Conservation (phyloP, 805 yeast genomes). For the Candida boleticola region DNA sequence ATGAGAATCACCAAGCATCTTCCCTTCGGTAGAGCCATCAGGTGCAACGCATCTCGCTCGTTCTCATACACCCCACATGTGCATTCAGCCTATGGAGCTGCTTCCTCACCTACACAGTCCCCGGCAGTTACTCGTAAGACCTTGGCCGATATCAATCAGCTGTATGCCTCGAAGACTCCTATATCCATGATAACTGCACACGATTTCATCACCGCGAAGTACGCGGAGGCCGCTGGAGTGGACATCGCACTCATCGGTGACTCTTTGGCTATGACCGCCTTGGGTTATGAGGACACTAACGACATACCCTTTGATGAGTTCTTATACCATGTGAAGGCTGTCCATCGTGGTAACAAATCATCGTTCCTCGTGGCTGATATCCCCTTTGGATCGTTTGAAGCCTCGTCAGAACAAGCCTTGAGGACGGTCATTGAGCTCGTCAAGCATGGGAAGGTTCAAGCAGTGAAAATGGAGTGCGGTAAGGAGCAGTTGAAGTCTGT, state of each 20-base stretch:
- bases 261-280: constrained; percentile 86
- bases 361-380: constrained; percentile 80
- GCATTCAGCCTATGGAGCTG: constrained; percentile 12
- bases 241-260: constrained; percentile 86
- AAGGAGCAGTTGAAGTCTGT: constrained; percentile 52
- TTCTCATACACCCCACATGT: not conserved
- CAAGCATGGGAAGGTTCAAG: constrained; percentile 57
- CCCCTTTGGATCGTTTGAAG: constrained; percentile 86
- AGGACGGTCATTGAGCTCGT: constrained; percentile 55
- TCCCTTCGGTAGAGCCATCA: not conserved
- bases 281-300: constrained; percentile 77
- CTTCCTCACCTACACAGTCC: not conserved
- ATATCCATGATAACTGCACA: constrained; percentile 73
- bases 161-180: constrained; percentile 22
- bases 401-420: constrained; percentile 60
- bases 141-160: constrained; percentile 15
- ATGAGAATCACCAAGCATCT: too few species aligned
- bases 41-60: not conserved
- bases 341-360: constrained; percentile 61
- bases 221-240: constrained; percentile 63
- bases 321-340: constrained; percentile 72
- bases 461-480: constrained; percentile 86
- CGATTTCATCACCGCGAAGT: constrained; percentile 72
- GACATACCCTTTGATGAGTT: constrained; percentile 79
- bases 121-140: constrained; percentile 23